These are phyloP conservation scores for Parathielavia appendiculata DNA, from an alignment of 495 filamentous ascomycete genomes.

Conservation along the genomic window DNA sequence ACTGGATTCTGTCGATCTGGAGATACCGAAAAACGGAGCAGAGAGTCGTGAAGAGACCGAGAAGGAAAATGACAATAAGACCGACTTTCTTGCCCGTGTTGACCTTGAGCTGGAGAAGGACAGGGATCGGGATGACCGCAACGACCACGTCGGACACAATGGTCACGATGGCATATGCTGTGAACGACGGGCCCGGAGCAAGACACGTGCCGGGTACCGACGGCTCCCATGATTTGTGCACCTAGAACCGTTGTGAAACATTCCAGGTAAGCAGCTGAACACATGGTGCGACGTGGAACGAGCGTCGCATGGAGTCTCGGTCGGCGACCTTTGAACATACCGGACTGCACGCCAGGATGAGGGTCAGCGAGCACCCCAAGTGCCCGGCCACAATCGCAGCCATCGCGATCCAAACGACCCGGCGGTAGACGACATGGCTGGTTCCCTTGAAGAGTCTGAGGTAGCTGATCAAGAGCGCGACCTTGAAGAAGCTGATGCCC, in stretches of 20 bases:
- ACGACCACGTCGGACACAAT: conserved; percentile 52
- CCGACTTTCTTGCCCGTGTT: conserved; percentile 47
- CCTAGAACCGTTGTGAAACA: conserved; percentile 23
- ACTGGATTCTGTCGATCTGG: conserved; percentile 50
- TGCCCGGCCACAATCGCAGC: conserved; percentile 42
- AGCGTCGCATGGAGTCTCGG: conserved; percentile 9
- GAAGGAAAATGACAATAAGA: conserved; percentile 50
- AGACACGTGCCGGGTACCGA: conserved; percentile 42
- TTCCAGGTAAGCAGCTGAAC: background rate
- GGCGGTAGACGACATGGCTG: conserved; percentile 42
- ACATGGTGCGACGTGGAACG: background rate
- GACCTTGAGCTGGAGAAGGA: conserved; percentile 50
- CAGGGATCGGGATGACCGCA: conserved; percentile 50
- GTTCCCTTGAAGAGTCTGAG: conserved; percentile 49
- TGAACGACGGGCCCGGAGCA: conserved; percentile 48
- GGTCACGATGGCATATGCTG: conserved; percentile 48
- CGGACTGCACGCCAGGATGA: conserved; percentile 52
- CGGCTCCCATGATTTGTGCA: conserved; percentile 46
- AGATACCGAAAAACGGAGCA: conserved; percentile 52
- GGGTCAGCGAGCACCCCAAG: conserved; percentile 44
- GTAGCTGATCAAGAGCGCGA: conserved; percentile 54
- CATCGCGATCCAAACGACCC: conserved; percentile 47
- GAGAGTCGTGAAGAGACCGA: conserved; percentile 55
- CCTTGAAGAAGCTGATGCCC: conserved; percentile 56
- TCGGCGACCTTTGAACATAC: conserved; percentile 24